Evolutionary conservation across 768 basidiomycete genomes (phyloP).

Genomic region (Boletus rubroflammeus): DNA sequence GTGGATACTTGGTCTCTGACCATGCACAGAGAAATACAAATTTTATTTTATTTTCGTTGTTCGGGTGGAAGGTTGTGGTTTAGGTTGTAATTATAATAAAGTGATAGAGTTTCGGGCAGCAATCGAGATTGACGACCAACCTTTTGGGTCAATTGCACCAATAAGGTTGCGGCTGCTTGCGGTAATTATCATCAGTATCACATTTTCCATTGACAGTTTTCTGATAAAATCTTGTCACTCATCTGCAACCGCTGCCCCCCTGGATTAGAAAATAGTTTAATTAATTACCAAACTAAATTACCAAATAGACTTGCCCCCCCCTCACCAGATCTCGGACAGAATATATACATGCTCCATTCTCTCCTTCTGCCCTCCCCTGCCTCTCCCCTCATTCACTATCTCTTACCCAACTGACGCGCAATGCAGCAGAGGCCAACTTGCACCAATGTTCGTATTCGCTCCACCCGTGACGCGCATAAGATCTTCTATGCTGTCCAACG

Average conservation of each 20-base stretch:
- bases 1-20: neutral
- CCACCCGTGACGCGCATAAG: slow-evolving; percentile 73
- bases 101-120: slow-evolving; percentile 46
- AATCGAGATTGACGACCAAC: slow-evolving; percentile 44
- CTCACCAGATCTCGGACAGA: slow-evolving; percentile 30
- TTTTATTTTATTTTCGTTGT: slow-evolving; percentile 1
- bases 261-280: slow-evolving; percentile 33
- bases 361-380: slow-evolving; percentile 14
- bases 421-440: slow-evolving; percentile 72
- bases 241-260: slow-evolving; percentile 15
- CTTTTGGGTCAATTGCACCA: slow-evolving; percentile 39
- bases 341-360: slow-evolving; percentile 29
- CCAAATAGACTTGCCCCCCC: slow-evolving; percentile 25
- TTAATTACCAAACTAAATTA: slow-evolving; percentile 36
- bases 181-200: slow-evolving; percentile 25
- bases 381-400: slow-evolving; percentile 12
- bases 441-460: slow-evolving; percentile 68
- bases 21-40: neutral
- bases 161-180: slow-evolving; percentile 32
- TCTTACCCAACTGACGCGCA: slow-evolving; percentile 1
- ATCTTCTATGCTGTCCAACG: slow-evolving; percentile 71
- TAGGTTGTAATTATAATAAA: slow-evolving; percentile 54
- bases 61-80: slow-evolving; percentile 23
- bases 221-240: slow-evolving; percentile 24
- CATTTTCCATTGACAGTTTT: slow-evolving; percentile 26